A percentile compares a stretch with the other conserved stretches of the same genome.
Evolutionary conservation across 2,329 filamentous ascomycete genomes (phyloP).

Genomic region (Phialocephala sp.): DNA sequence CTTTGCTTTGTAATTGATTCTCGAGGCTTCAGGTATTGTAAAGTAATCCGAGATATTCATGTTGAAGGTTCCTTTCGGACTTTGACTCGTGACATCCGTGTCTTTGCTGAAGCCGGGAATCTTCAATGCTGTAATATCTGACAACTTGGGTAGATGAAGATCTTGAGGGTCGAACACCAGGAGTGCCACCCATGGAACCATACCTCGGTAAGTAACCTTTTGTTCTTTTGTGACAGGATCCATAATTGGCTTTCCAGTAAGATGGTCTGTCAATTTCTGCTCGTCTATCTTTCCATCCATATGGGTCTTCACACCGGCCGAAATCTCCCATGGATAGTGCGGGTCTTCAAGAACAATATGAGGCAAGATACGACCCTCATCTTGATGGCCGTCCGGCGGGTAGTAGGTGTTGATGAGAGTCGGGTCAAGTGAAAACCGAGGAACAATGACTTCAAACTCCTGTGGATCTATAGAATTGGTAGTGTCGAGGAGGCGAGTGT

Average conservation of each 20-base stretch:
- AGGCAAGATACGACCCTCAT: slow-evolving; percentile 45
- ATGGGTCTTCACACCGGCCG: neutral
- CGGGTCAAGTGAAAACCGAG: slow-evolving; percentile 19
- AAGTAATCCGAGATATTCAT: slow-evolving; percentile 21
- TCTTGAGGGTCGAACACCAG: slow-evolving; percentile 48
- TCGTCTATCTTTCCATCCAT: neutral
- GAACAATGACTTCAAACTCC: slow-evolving; percentile 19
- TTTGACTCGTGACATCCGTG: slow-evolving; percentile 1
- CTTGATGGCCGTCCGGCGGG: slow-evolving; percentile 48
- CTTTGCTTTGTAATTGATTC: slow-evolving; percentile 19
- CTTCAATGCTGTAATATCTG: neutral
- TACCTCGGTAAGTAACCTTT: slow-evolving; percentile 3
- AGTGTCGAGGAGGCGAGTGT: neutral
- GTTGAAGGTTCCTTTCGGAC: slow-evolving; percentile 4
- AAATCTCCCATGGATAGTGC: slow-evolving; percentile 49
- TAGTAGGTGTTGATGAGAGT: slow-evolving; percentile 38
- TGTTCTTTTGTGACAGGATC: neutral
- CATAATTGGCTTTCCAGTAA: neutral
- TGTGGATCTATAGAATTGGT: slow-evolving; percentile 9
- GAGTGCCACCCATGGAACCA: slow-evolving; percentile 49
- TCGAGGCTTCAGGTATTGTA: neutral
- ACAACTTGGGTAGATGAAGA: slow-evolving; percentile 32
- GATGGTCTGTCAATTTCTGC: neutral
- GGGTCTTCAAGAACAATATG: slow-evolving; percentile 53
- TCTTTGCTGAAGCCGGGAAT: slow-evolving; percentile 2